phyloP scores from a whole-genome alignment of 2,329 filamentous ascomycete species.

The Colletotrichum sp. region DNA sequence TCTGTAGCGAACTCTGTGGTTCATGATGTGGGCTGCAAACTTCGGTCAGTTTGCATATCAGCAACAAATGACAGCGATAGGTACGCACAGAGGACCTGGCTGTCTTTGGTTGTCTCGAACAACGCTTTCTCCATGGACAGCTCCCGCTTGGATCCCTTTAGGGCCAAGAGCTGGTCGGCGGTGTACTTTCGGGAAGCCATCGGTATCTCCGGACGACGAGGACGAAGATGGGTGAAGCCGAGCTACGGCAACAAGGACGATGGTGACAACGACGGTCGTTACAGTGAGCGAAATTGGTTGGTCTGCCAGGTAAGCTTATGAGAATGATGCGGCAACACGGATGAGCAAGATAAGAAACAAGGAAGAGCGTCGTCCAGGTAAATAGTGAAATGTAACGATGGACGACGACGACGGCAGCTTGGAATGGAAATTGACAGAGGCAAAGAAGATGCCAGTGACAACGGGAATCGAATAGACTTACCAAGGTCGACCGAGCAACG shows the following conservation, averaged over 20 bases:
- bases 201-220: not conserved
- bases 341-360: not conserved
- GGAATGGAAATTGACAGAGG: not conserved
- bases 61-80: not conserved
- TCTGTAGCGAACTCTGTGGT: not conserved
- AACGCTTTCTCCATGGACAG: not conserved
- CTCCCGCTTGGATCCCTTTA: conserved; percentile 5
- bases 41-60: not conserved
- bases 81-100: not conserved
- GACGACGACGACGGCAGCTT: not conserved
- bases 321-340: not conserved
- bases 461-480: not conserved
- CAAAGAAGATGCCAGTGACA: not conserved
- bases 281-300: not conserved
- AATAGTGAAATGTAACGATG: not conserved
- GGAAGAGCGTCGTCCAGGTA: not conserved
- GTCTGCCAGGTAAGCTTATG: not conserved
- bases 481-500: not conserved
- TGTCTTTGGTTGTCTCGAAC: not conserved
- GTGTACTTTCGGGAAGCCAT: conserved; percentile 14
- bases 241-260: not conserved
- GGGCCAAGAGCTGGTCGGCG: conserved; percentile 6
- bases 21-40: conserved; percentile 12
- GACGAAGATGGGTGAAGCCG: not conserved
- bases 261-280: not conserved